phyloP scores from a whole-genome alignment of 73 alveolate genomes.

The Symbiodinium natans region DNA sequence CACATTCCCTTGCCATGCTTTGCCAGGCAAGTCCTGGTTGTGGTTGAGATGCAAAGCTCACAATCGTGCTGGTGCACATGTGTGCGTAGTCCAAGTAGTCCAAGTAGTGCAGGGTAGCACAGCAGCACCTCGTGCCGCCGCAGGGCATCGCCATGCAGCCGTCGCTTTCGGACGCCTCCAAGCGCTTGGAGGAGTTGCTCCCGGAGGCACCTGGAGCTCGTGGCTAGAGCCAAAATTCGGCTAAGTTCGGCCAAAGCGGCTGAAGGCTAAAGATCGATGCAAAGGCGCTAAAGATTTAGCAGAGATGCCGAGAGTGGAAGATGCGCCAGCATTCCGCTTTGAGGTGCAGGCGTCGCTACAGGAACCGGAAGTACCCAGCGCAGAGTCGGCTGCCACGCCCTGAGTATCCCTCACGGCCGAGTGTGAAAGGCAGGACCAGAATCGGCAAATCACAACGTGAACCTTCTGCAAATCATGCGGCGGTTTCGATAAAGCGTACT shows the following conservation, averaged over 20 bases:
- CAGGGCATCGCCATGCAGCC: constrained; percentile 94
- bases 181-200: constrained; percentile 50
- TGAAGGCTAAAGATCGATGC: too few species aligned
- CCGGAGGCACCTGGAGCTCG: constrained; percentile 38
- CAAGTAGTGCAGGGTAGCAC: background rate
- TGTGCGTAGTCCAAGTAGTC: background rate
- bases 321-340: too few species aligned
- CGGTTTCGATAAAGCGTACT: background rate
- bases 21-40: constrained; percentile 35
- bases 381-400: background rate
- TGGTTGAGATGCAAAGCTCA: background rate
- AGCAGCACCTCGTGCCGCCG: background rate
- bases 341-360: background rate
- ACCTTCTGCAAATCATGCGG: too few species aligned
- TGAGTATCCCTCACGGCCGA: too few species aligned
- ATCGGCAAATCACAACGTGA: too few species aligned
- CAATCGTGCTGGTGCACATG: too few species aligned
- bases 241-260: too few species aligned
- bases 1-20: constrained; percentile 54
- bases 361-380: background rate
- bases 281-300: too few species aligned
- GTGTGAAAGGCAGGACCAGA: too few species aligned
- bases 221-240: too few species aligned
- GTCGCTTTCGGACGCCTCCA: constrained; percentile 29
- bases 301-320: too few species aligned